Percentiles rank a stretch among this genome's conserved stretches.
phyloP scores from a whole-genome alignment of 2,329 filamentous ascomycete genomes.

The Tolypocladium guangdongense region DNA sequence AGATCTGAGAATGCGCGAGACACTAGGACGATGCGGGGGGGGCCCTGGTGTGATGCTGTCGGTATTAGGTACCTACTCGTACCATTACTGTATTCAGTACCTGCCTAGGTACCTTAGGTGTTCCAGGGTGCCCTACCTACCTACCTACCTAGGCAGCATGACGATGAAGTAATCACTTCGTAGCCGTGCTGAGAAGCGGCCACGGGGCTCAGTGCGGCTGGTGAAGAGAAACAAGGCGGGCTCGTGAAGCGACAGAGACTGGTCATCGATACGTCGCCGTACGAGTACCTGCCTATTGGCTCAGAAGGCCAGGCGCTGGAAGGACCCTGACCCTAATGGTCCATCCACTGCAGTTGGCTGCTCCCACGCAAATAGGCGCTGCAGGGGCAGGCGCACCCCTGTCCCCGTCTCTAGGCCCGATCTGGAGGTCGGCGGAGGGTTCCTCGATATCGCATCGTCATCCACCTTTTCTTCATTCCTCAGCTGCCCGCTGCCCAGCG shows the following conservation, averaged over 20 bases:
- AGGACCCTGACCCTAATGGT: not conserved
- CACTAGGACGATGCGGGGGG: not conserved
- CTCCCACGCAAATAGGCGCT: too few species aligned
- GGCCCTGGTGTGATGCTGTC: not conserved
- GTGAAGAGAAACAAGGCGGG: too few species aligned
- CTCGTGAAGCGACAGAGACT: not conserved
- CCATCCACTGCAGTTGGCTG: not conserved
- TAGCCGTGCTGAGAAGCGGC: too few species aligned
- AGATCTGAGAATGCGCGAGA: not conserved
- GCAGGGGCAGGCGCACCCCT: too few species aligned
- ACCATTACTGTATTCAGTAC: too few species aligned
- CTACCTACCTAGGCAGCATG: too few species aligned
- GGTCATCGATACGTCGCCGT: not conserved
- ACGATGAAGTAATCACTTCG: too few species aligned
- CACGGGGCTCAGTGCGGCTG: too few species aligned
- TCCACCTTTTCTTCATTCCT: not conserved
- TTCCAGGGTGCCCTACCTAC: too few species aligned
- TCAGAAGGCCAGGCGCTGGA: not conserved
- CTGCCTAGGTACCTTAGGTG: too few species aligned
- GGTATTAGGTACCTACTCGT: too few species aligned
- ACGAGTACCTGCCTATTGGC: too few species aligned
- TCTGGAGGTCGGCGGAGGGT: conserved; percentile 10
- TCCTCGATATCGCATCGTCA: conserved; percentile 12
- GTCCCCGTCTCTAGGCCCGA: conserved; percentile 9
- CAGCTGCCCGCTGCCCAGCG: not conserved